These are phyloP conservation scores for Lasiosphaeriaceae sp. DNA, from an alignment of 495 filamentous ascomycete genomes.

Conservation along the genomic window DNA sequence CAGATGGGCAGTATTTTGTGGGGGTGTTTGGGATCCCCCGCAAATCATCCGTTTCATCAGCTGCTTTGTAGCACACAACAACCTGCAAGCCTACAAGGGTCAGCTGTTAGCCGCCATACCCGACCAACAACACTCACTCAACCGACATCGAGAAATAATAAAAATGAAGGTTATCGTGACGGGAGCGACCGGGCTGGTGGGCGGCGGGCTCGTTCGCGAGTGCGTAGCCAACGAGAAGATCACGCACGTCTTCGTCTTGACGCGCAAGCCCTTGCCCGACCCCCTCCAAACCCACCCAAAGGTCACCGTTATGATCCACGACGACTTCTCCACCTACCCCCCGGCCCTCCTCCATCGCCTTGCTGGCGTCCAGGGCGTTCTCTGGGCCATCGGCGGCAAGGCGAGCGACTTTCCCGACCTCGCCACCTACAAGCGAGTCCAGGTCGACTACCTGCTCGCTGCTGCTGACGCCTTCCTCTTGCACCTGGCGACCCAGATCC, in stretches of 20 bases:
- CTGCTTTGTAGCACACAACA: background rate
- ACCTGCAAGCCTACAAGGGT: background rate
- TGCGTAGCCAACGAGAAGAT: constrained; percentile 42
- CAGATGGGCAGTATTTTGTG: no score
- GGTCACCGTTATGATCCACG: constrained; percentile 38
- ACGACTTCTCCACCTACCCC: constrained; percentile 45
- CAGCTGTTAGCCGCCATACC: no score
- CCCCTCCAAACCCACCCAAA: constrained; percentile 31
- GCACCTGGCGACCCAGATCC: constrained; percentile 17
- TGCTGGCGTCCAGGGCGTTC: constrained; percentile 39
- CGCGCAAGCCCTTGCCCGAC: constrained; percentile 31
- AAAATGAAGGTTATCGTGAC: constrained; percentile 51
- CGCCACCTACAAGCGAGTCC: constrained; percentile 29
- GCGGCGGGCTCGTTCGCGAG: constrained; percentile 40
- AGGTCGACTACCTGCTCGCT: constrained; percentile 41
- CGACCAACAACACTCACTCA: background rate
- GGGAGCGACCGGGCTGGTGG: constrained; percentile 50
- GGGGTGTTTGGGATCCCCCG: no score
- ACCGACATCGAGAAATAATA: background rate
- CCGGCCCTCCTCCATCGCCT: constrained; percentile 36
- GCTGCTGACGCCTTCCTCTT: constrained; percentile 23
- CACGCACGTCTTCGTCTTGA: constrained; percentile 37
- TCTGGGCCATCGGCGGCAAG: constrained; percentile 29
- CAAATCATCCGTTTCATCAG: no score
- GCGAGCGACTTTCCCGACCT: constrained; percentile 26